Evolutionary conservation across 257 asterid genomes (phyloP).

Genomic region (Primulina eburnea): DNA sequence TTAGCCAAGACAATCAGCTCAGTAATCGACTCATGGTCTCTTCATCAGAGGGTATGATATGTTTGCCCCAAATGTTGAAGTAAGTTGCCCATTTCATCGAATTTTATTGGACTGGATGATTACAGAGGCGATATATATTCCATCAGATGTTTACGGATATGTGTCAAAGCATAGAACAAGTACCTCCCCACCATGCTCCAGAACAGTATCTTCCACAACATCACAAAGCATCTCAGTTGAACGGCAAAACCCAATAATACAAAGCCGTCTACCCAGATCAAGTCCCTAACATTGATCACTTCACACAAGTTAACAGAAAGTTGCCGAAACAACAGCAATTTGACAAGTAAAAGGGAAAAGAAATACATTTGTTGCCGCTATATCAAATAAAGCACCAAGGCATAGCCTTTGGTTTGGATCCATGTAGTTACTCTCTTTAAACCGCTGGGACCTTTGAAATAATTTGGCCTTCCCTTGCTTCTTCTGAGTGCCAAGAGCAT

Average conservation of each 20-base stretch:
- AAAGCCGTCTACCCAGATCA: conserved; percentile 80
- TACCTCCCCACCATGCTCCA: conserved; percentile 99
- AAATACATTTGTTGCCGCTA: conserved; percentile 92
- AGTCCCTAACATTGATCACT: conserved; percentile 58
- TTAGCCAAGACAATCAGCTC: neutral
- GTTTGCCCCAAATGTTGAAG: neutral
- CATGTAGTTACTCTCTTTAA: conserved; percentile 89
- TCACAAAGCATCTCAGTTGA: conserved; percentile 98
- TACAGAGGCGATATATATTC: neutral
- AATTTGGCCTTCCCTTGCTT: conserved; percentile 55
- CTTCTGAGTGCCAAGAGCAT: conserved; percentile 47
- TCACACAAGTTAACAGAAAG: conserved; percentile 10
- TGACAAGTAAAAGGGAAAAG: conserved; percentile 11
- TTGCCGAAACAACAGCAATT: conserved; percentile 7
- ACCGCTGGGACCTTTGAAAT: conserved; percentile 61
- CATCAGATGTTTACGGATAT: neutral
- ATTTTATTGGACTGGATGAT: neutral
- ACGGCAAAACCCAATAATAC: conserved; percentile 95
- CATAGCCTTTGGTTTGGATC: conserved; percentile 89
- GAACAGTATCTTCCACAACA: conserved; percentile 92
- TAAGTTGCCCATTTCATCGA: neutral
- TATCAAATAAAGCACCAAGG: conserved; percentile 93
- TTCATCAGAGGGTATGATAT: neutral
- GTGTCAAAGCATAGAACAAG: neutral
- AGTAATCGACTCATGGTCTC: neutral